phyloP scores from a whole-genome alignment of 148 eudicot genomes.

The Diospyros lotus region DNA sequence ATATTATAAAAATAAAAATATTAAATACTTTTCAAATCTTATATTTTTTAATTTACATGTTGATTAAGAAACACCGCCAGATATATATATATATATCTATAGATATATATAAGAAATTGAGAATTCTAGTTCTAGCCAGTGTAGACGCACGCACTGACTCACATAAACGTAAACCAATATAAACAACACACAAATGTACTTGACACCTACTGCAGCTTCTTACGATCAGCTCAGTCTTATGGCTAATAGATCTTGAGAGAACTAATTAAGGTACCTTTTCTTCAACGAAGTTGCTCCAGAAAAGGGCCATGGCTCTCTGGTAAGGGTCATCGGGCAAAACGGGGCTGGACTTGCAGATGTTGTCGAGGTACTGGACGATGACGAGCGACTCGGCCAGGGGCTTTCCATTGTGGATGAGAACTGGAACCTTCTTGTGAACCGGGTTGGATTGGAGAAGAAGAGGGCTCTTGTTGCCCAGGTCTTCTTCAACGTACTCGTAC shows the following conservation, averaged over 20 bases:
- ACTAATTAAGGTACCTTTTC: neutral
- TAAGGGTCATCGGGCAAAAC: slow-evolving; percentile 1
- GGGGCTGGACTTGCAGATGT: neutral
- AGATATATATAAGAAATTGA: no score
- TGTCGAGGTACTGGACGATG: slow-evolving; percentile 7
- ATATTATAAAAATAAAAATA: no score
- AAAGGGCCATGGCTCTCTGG: neutral
- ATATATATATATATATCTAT: no score
- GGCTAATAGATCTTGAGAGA: no score
- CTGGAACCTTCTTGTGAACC: neutral
- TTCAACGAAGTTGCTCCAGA: neutral
- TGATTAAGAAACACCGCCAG: no score
- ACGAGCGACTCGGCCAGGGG: neutral
- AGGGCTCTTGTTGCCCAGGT: slow-evolving; percentile 1
- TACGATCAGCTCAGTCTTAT: no score
- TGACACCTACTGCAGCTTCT: no score
- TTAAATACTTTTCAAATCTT: no score
- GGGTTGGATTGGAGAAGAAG: neutral
- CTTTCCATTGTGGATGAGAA: neutral
- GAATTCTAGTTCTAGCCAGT: no score
- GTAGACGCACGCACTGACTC: no score
- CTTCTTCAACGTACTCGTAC: slow-evolving; percentile 2
- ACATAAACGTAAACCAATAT: neutral
- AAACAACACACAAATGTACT: neutral
- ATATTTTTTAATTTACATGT: no score